These are phyloP conservation scores for Monascus ruber DNA, from an alignment of 2,329 filamentous ascomycete species.

Conservation along the genomic window DNA sequence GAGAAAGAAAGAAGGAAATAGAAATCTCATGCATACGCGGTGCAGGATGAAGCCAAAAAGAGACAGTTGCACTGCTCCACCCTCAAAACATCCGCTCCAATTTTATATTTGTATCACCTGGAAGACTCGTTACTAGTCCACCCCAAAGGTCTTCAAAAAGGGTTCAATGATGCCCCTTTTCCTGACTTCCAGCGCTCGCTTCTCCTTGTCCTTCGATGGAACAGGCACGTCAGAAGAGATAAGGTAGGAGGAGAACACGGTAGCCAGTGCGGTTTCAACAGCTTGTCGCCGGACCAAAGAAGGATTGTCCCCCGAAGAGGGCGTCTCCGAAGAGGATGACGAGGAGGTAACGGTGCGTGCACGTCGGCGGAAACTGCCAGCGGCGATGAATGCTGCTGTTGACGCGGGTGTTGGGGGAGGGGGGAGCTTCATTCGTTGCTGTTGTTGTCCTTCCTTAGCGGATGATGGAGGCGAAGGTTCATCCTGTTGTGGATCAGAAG, in stretches of 20 bases:
- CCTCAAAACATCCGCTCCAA: conserved; percentile 2
- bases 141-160: conserved; percentile 44
- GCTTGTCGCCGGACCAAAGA: conserved; percentile 45
- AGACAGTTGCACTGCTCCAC: conserved; percentile 1
- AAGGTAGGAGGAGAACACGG: conserved; percentile 52
- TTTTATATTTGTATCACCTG: conserved; percentile 10
- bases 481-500: too few species aligned
- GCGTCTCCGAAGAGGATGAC: conserved; percentile 20
- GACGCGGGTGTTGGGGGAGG: conserved; percentile 10
- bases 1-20: not conserved
- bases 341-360: conserved; percentile 11
- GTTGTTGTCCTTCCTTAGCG: conserved; percentile 2
- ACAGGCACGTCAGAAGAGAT: conserved; percentile 40
- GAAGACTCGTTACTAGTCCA: conserved; percentile 23
- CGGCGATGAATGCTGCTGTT: conserved; percentile 18
- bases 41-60: not conserved
- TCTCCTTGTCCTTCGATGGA: conserved; percentile 45
- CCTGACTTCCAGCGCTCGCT: conserved; percentile 49
- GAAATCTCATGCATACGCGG: not conserved
- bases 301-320: conserved; percentile 26
- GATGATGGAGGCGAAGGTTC: not conserved
- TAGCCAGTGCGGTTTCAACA: conserved; percentile 52
- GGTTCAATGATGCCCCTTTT: conserved; percentile 58
- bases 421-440: conserved; percentile 4
- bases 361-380: conserved; percentile 19